These are phyloP conservation scores for Pseudevernia furfuracea DNA, from an alignment of 495 filamentous ascomycete species.

Conservation along the genomic window DNA sequence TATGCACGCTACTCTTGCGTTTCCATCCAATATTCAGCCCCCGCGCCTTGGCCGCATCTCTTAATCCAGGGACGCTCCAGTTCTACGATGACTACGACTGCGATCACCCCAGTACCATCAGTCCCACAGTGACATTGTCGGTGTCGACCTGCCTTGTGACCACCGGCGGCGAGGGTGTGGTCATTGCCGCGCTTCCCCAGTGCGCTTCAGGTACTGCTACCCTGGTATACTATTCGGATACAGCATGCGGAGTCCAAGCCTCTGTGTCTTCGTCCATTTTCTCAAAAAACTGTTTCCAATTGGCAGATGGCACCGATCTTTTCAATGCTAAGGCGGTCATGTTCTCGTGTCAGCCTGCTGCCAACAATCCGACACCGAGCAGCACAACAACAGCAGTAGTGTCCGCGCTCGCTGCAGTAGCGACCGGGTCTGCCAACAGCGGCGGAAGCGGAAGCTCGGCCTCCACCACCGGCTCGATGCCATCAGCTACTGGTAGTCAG, in stretches of 20 bases:
- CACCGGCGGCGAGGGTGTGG: not conserved
- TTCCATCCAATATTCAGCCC: constrained; percentile 7
- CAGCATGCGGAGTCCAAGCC: constrained; percentile 6
- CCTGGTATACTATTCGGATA: constrained; percentile 5
- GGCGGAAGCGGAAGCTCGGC: not conserved
- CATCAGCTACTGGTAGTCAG: not conserved
- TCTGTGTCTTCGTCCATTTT: not conserved
- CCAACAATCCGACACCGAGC: not conserved
- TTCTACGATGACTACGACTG: constrained; percentile 1
- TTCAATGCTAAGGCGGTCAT: constrained; percentile 5
- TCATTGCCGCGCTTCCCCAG: not conserved
- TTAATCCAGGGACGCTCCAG: not conserved
- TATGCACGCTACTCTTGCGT: not conserved
- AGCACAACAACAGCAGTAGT: constrained; percentile 2
- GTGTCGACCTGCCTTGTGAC: constrained; percentile 4
- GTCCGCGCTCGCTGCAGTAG: constrained; percentile 5
- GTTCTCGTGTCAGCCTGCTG: constrained; percentile 9
- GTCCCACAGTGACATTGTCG: not conserved
- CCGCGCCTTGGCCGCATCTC: not conserved
- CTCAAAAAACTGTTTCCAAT: not conserved
- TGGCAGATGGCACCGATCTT: not conserved
- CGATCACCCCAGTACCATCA: constrained; percentile 1
- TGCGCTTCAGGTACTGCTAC: not conserved
- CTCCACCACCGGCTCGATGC: not conserved
- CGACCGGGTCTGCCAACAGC: not conserved